Conservation (phyloP, 352 stramenopile genomes). For the Phytophthora boehmeriae region DNA sequence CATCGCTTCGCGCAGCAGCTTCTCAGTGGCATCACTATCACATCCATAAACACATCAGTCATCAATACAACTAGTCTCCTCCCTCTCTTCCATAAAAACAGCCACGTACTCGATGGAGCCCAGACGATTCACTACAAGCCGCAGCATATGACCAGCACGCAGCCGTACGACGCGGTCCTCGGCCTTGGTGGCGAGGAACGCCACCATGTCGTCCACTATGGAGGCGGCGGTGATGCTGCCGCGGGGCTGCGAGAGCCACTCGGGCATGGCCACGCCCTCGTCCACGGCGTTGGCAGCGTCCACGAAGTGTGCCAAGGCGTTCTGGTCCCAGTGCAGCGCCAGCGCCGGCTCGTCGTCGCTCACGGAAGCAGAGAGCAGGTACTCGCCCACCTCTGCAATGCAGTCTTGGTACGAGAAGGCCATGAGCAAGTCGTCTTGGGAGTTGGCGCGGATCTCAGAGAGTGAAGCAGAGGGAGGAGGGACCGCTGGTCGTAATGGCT, state of each 20-base stretch:
- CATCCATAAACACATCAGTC: not conserved
- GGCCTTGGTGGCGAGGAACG: slow-evolving; percentile 51
- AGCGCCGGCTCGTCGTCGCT: slow-evolving; percentile 42
- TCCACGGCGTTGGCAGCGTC: slow-evolving; percentile 38
- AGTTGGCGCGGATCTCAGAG: slow-evolving; percentile 14
- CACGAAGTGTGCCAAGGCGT: slow-evolving; percentile 39
- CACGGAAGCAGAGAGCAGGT: slow-evolving; percentile 37
- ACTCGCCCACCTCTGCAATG: slow-evolving; percentile 41
- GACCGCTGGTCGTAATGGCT: slow-evolving; percentile 7
- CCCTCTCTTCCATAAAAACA: too few relatives aligned
- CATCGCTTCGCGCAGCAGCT: slow-evolving; percentile 45
- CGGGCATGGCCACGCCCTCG: slow-evolving; percentile 23
- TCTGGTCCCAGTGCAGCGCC: slow-evolving; percentile 39
- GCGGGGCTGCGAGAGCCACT: slow-evolving; percentile 36
- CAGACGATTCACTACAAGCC: slow-evolving; percentile 59
- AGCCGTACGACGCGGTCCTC: slow-evolving; percentile 66
- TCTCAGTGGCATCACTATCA: slow-evolving; percentile 44
- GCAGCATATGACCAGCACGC: slow-evolving; percentile 65
- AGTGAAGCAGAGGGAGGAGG: slow-evolving; percentile 19
- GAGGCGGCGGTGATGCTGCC: slow-evolving; percentile 44
- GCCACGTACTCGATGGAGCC: slow-evolving; percentile 57
- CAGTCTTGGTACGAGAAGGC: slow-evolving; percentile 46
- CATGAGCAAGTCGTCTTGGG: slow-evolving; percentile 2
- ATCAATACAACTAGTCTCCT: not conserved
- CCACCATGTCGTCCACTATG: slow-evolving; percentile 43